These are phyloP conservation scores for Fusarium sp. DNA, from an alignment of 2,329 filamentous ascomycete species.

Conservation along the genomic window DNA sequence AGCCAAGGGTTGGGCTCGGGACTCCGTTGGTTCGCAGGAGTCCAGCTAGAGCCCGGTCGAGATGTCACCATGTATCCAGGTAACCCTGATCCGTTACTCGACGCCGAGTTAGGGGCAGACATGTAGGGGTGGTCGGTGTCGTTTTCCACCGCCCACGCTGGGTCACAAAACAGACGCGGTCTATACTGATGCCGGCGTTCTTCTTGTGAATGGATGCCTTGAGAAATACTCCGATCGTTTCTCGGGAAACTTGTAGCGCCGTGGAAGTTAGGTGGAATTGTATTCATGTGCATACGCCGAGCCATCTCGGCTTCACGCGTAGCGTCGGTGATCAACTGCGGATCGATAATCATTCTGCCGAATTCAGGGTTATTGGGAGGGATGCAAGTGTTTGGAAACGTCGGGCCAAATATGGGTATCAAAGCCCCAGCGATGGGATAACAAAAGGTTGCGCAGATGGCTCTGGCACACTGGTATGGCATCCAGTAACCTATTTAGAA, in stretches of 20 bases:
- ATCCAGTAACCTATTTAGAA: conserved; percentile 89
- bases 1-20: conserved; percentile 45
- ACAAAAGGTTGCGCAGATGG: conserved; percentile 91
- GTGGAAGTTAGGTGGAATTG: conserved; percentile 14
- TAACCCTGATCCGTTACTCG: conserved; percentile 48
- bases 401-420: conserved; percentile 89
- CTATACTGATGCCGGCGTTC: conserved; percentile 34
- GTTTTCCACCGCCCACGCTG: conserved; percentile 38
- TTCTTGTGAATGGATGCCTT: conserved; percentile 29
- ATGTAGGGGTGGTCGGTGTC: conserved; percentile 38
- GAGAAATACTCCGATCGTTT: conserved; percentile 22
- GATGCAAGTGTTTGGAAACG: conserved; percentile 81
- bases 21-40: conserved; percentile 26
- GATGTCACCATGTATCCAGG: conserved; percentile 47
- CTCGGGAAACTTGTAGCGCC: conserved; percentile 43
- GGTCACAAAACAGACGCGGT: conserved; percentile 45
- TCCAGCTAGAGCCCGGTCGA: conserved; percentile 44
- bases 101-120: conserved; percentile 48
- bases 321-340: conserved; percentile 65
- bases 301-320: conserved; percentile 60
- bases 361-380: conserved; percentile 73
- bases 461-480: conserved; percentile 87
- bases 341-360: conserved; percentile 75
- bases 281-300: conserved; percentile 39
- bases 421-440: conserved; percentile 84